Evolutionary conservation across 2,329 filamentous ascomycete species (phyloP).

Genomic region (Paracoccidioides brasiliensis): DNA sequence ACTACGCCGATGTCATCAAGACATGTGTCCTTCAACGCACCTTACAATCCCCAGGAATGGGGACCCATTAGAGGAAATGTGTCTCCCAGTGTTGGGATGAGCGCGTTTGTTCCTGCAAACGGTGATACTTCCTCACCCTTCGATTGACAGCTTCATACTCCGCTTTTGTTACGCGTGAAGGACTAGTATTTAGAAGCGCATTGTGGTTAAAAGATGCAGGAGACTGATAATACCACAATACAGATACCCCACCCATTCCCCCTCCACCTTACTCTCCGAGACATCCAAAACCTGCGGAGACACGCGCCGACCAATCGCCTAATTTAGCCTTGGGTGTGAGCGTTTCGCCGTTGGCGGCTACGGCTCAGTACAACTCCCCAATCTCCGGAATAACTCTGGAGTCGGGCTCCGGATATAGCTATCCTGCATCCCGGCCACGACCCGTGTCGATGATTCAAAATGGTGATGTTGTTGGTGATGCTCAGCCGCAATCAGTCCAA

Average conservation of each 20-base stretch:
- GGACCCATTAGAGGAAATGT: conserved; percentile 22
- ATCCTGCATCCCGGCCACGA: conserved; percentile 4
- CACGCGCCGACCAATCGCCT: background rate
- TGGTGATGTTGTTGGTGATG: background rate
- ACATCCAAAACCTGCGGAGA: background rate
- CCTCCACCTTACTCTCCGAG: conserved; percentile 12
- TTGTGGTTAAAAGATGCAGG: background rate
- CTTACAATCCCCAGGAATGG: conserved; percentile 40
- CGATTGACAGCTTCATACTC: background rate
- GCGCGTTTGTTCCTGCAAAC: conserved; percentile 18
- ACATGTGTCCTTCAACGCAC: conserved; percentile 28
- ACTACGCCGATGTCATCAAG: conserved; percentile 33
- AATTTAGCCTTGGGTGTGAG: background rate
- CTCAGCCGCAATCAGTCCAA: background rate
- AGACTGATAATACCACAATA: background rate
- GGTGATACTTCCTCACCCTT: conserved; percentile 16
- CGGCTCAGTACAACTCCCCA: background rate
- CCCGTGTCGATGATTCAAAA: conserved; percentile 7
- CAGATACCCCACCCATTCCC: conserved; percentile 3
- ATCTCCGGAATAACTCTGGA: background rate
- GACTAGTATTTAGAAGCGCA: background rate
- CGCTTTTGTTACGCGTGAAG: background rate
- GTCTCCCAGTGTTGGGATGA: conserved; percentile 16
- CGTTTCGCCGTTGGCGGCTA: background rate
- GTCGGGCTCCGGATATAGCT: conserved; percentile 1